These are phyloP conservation scores for Penicillium simplicissimum DNA, from an alignment of 495 filamentous ascomycete species.

Conservation along the genomic window DNA sequence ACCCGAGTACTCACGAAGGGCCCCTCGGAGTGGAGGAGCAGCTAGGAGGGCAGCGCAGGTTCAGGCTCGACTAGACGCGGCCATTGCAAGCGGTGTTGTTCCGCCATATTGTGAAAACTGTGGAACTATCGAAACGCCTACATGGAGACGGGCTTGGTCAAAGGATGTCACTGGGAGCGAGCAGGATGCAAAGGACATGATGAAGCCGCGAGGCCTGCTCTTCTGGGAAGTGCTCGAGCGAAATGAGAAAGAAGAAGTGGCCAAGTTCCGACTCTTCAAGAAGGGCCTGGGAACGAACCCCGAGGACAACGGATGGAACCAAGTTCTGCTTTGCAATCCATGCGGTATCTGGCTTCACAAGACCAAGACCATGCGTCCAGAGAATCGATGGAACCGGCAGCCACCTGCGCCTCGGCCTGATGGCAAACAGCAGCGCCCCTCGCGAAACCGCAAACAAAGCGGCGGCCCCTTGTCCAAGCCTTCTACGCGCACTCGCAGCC, in stretches of 20 bases:
- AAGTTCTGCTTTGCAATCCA: slow-evolving; percentile 85
- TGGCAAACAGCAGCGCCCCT: slow-evolving; percentile 48
- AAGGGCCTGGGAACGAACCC: slow-evolving; percentile 61
- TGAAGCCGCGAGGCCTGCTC: slow-evolving; percentile 63
- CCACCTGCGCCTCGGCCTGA: slow-evolving; percentile 23
- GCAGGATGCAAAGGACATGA: slow-evolving; percentile 62
- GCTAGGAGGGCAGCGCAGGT: slow-evolving; percentile 42
- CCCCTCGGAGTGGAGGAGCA: slow-evolving; percentile 38
- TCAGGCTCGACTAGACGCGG: slow-evolving; percentile 57
- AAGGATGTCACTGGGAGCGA: slow-evolving; percentile 65
- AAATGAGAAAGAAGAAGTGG: slow-evolving; percentile 58
- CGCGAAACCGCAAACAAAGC: slow-evolving; percentile 33
- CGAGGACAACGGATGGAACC: slow-evolving; percentile 62
- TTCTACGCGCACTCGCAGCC: slow-evolving; percentile 36
- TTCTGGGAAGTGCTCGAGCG: slow-evolving; percentile 63
- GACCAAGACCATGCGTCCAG: slow-evolving; percentile 78
- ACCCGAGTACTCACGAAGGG: slow-evolving; percentile 28
- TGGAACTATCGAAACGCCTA: slow-evolving; percentile 90
- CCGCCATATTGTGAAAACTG: slow-evolving; percentile 90
- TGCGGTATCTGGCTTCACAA: slow-evolving; percentile 94
- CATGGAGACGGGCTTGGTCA: slow-evolving; percentile 87
- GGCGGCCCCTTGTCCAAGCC: slow-evolving; percentile 36
- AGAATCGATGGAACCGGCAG: slow-evolving; percentile 77
- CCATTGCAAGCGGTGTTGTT: slow-evolving; percentile 69
- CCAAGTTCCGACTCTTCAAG: slow-evolving; percentile 70